Evolutionary conservation across 1,139 yeast species (phyloP).

Genomic region (Yamadazyma aaseri): DNA sequence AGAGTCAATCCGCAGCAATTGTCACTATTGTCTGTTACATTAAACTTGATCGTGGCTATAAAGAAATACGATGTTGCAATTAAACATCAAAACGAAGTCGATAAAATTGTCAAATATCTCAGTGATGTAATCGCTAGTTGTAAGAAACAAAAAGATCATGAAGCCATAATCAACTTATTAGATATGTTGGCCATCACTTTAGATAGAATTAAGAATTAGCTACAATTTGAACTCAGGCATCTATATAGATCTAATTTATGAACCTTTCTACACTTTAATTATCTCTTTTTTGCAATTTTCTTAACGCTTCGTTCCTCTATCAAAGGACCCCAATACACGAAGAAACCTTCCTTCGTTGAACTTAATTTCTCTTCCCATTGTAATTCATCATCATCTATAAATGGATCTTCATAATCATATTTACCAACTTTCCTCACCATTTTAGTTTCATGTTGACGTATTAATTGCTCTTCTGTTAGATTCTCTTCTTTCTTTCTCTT

Average conservation of each 20-base stretch:
- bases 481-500: conserved; percentile 41
- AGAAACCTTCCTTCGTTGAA: conserved; percentile 92
- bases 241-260: neutral
- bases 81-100: conserved; percentile 13
- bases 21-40: conserved; percentile 49
- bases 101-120: conserved; percentile 22
- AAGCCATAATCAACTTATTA: conserved; percentile 31
- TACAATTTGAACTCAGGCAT: neutral
- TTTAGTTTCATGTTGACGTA: conserved; percentile 42
- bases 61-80: conserved; percentile 23
- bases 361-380: conserved; percentile 93
- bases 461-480: conserved; percentile 47
- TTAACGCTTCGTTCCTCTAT: conserved; percentile 54
- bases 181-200: conserved; percentile 40
- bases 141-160: conserved; percentile 12
- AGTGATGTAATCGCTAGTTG: conserved; percentile 15
- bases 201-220: conserved; percentile 28
- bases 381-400: conserved; percentile 91
- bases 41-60: conserved; percentile 53
- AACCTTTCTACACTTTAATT: neutral
- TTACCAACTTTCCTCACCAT: conserved; percentile 77
- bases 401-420: conserved; percentile 92
- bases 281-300: conserved; percentile 15
- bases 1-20: conserved; percentile 27
- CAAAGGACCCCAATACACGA: conserved; percentile 92